Evolutionary conservation across 371 early-diverging fungal genomes (phyloP).

Genomic region (Apophysomyces sp.): DNA sequence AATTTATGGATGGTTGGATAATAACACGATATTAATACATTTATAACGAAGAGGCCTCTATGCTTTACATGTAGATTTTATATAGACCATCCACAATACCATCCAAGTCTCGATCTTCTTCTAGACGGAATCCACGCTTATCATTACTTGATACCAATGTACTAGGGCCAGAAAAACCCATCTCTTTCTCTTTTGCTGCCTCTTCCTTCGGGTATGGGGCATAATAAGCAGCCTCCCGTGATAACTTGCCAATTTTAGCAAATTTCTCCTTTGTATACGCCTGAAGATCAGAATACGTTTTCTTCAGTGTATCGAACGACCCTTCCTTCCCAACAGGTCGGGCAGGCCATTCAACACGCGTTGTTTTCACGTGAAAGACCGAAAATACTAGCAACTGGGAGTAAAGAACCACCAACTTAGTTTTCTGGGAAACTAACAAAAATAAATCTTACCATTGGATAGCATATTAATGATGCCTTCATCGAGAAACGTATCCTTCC

Average conservation of each 20-base stretch:
- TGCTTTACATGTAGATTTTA: neutral
- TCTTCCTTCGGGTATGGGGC: neutral
- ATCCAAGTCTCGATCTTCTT: neutral
- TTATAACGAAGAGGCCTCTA: too few relatives aligned
- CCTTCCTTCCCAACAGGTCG: neutral
- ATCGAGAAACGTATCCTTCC: neutral
- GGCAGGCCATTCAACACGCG: neutral
- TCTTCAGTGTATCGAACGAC: neutral
- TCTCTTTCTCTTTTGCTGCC: neutral
- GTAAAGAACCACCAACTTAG: neutral
- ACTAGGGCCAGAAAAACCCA: neutral
- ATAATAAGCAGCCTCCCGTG: slow-evolving; percentile 8
- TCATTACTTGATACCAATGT: neutral
- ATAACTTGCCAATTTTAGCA: slow-evolving; percentile 7
- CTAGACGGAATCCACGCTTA: neutral
- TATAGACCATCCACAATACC: neutral
- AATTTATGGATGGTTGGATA: too few relatives aligned
- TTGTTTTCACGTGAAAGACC: neutral
- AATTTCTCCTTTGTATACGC: neutral
- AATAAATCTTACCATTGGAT: slow-evolving; percentile 3
- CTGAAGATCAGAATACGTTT: slow-evolving; percentile 9
- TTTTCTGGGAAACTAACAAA: neutral
- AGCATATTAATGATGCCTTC: neutral
- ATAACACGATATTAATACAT: too few relatives aligned
- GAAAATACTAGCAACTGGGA: neutral